These are phyloP conservation scores for Vitis rupestris DNA, from an alignment of 164 flowering plant genomes.

Conservation along the genomic window DNA sequence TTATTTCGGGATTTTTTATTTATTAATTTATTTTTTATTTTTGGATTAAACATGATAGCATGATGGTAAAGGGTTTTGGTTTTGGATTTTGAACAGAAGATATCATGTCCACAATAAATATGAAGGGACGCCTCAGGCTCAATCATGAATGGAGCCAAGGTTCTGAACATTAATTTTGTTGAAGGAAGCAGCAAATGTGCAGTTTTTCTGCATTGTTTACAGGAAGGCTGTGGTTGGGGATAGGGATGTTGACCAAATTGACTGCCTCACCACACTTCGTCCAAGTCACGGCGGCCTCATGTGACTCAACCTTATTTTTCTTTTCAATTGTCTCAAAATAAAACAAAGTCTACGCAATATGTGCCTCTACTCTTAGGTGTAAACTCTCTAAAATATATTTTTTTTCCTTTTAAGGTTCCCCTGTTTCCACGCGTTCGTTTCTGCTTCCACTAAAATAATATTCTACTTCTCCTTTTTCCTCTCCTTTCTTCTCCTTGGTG, in stretches of 20 bases:
- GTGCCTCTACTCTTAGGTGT: background rate
- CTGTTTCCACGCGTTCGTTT: slow-evolving; percentile 12
- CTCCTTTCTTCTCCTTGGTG: too few species aligned
- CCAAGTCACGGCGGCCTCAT: background rate
- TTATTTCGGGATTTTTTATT: too few species aligned
- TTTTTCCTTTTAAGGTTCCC: slow-evolving; percentile 7
- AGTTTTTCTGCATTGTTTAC: background rate
- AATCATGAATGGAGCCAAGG: too few species aligned
- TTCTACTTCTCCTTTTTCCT: too few species aligned
- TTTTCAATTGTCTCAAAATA: background rate
- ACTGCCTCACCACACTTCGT: background rate
- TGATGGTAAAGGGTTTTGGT: too few species aligned
- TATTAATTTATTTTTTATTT: too few species aligned
- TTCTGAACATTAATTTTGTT: background rate
- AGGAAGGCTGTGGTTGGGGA: background rate
- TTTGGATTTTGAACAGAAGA: too few species aligned
- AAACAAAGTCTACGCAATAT: background rate
- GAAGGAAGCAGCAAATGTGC: background rate
- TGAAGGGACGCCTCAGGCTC: background rate
- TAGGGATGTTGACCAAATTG: background rate
- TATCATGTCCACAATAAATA: background rate
- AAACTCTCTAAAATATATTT: background rate
- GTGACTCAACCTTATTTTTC: background rate
- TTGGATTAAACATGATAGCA: too few species aligned
- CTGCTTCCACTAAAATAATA: slow-evolving; percentile 7